A percentile compares a stretch with the other conserved stretches of the same genome.
These are phyloP conservation scores for Grosmannia penicillata DNA, from an alignment of 2,329 filamentous ascomycete species.

Conservation along the genomic window DNA sequence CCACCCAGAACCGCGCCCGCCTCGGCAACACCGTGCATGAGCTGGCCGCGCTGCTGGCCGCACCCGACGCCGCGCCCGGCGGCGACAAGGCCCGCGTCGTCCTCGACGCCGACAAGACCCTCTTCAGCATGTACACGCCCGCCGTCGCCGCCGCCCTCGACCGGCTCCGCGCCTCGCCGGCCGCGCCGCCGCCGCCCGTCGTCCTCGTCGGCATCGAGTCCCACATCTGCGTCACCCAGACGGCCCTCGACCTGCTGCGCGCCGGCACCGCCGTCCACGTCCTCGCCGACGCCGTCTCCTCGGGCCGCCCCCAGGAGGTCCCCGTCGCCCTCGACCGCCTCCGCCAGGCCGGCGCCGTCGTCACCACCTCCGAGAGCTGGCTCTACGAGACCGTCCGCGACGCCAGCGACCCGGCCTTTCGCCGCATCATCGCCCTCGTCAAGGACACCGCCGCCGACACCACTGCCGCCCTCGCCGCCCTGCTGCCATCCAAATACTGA, in stretches of 20 bases:
- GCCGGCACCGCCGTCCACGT: constrained; percentile 73
- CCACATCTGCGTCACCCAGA: constrained; percentile 92
- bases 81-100: constrained; percentile 4
- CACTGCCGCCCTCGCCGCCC: constrained; percentile 47
- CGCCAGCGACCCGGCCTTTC: constrained; percentile 59
- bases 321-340: constrained; percentile 63
- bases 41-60: constrained; percentile 40
- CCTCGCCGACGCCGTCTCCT: constrained; percentile 78
- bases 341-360: constrained; percentile 57
- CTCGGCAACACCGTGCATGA: constrained; percentile 70
- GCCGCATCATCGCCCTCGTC: constrained; percentile 56
- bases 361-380: constrained; percentile 81
- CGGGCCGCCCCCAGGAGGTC: constrained; percentile 71
- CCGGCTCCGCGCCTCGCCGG: constrained; percentile 6
- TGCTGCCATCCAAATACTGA: constrained; percentile 33
- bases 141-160: constrained; percentile 33
- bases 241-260: constrained; percentile 63
- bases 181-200: constrained; percentile 44
- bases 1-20: constrained; percentile 67
- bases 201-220: constrained; percentile 83
- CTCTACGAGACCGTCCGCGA: constrained; percentile 85
- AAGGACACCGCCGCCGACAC: constrained; percentile 64
- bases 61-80: constrained; percentile 13
- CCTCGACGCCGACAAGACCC: constrained; percentile 63
- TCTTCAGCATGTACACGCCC: constrained; percentile 77